phyloP scores from a whole-genome alignment of 768 basidiomycete genomes.

The Boletus insuetus region DNA sequence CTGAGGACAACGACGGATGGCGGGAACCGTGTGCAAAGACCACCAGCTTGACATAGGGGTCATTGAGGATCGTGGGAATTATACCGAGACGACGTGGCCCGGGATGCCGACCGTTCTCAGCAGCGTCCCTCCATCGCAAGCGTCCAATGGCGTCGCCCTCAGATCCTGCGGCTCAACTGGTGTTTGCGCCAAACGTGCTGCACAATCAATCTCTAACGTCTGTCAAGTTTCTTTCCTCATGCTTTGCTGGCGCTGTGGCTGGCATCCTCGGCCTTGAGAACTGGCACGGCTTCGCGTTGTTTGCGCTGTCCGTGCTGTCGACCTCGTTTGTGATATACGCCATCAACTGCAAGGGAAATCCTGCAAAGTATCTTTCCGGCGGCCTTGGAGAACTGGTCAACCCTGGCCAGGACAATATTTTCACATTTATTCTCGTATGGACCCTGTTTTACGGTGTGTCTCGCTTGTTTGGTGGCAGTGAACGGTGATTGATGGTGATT shows the following conservation, averaged over 20 bases:
- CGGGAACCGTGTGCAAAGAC: too few relatives aligned
- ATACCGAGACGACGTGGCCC: background rate
- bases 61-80: constrained; percentile 16
- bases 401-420: constrained; percentile 87
- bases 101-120: background rate
- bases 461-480: background rate
- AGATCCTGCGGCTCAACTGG: constrained; percentile 53
- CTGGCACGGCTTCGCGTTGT: constrained; percentile 77
- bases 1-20: too few relatives aligned
- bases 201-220: constrained; percentile 60
- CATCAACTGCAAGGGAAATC: constrained; percentile 69
- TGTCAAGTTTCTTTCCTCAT: constrained; percentile 78
- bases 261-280: constrained; percentile 90
- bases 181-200: constrained; percentile 65
- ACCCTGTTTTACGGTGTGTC: constrained; percentile 86
- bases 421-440: constrained; percentile 92
- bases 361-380: constrained; percentile 59
- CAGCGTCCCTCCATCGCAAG: background rate
- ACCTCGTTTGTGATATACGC: constrained; percentile 63
- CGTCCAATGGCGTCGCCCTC: constrained; percentile 45
- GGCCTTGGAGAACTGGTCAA: constrained; percentile 69
- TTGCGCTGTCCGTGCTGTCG: constrained; percentile 62
- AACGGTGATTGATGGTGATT: background rate
- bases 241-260: constrained; percentile 83
- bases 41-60: constrained; percentile 1